Percentiles rank a stretch among this genome's conserved stretches.
These are phyloP conservation scores for Davidsoniella neocaledoniae DNA, from an alignment of 2,329 filamentous ascomycete species.

Conservation along the genomic window DNA sequence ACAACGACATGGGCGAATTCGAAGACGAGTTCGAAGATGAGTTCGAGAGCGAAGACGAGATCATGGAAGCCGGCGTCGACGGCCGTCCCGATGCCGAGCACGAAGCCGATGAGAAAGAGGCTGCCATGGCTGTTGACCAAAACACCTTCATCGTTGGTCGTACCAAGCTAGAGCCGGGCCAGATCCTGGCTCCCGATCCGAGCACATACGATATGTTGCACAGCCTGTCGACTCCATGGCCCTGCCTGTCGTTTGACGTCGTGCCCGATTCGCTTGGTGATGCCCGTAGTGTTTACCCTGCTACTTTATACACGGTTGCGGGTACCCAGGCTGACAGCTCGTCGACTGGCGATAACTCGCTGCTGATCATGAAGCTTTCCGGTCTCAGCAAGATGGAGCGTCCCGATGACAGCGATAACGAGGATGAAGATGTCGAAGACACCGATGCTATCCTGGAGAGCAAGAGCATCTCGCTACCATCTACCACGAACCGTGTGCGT, in stretches of 20 bases:
- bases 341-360: constrained; percentile 69
- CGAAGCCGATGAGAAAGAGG: constrained; percentile 71
- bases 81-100: constrained; percentile 82
- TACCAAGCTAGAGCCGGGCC: constrained; percentile 76
- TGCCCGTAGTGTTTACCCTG: constrained; percentile 69
- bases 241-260: constrained; percentile 91
- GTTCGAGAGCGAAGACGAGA: constrained; percentile 77
- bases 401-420: constrained; percentile 47
- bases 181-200: constrained; percentile 78
- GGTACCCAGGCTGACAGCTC: constrained; percentile 77
- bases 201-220: constrained; percentile 98
- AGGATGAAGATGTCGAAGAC: constrained; percentile 58
- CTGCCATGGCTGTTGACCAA: constrained; percentile 85
- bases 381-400: constrained; percentile 76
- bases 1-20: constrained; percentile 58
- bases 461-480: constrained; percentile 68
- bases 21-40: constrained; percentile 93
- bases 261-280: constrained; percentile 73
- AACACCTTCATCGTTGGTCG: constrained; percentile 91
- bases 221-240: constrained; percentile 85
- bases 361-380: constrained; percentile 94
- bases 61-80: constrained; percentile 86
- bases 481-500: constrained; percentile 88
- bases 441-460: constrained; percentile 86
- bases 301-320: constrained; percentile 85